These are phyloP conservation scores for Salix udensis DNA, from an alignment of 345 rosid species.

Conservation along the genomic window DNA sequence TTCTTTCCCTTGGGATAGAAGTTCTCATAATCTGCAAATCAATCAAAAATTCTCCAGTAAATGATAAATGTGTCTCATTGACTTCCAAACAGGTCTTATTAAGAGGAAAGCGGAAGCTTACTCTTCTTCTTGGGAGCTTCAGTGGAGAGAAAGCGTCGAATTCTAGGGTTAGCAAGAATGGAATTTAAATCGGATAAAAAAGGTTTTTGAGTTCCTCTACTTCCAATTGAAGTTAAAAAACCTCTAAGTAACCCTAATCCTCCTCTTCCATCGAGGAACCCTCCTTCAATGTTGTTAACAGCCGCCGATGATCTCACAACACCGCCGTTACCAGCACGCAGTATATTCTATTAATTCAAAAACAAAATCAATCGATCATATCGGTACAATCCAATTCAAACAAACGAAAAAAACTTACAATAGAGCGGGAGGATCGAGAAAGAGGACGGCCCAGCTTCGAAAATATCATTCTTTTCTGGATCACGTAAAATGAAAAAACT, in stretches of 20 bases:
- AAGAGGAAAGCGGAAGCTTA: conserved; percentile 14
- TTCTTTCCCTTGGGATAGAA: conserved; percentile 79
- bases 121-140: conserved; percentile 76
- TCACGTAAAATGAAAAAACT: too few species aligned
- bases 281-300: neutral
- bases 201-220: conserved; percentile 26
- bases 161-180: conserved; percentile 62
- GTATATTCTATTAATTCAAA: conserved; percentile 2
- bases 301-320: conserved; percentile 18
- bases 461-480: conserved; percentile 40
- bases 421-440: conserved; percentile 53
- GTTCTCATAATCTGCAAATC: conserved; percentile 73
- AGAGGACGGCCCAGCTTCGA: conserved; percentile 51
- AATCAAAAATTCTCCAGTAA: neutral
- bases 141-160: conserved; percentile 57
- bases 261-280: neutral
- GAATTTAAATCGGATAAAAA: conserved; percentile 44
- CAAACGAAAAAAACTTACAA: conserved; percentile 25
- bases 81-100: neutral
- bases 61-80: neutral
- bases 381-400: too few species aligned
- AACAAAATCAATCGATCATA: neutral
- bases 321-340: conserved; percentile 9
- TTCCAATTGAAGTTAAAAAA: conserved; percentile 48
- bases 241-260: conserved; percentile 54